Base-by-base conservation (phyloP, 139 green algal genomes). In the Chlorella sp. region DNA sequence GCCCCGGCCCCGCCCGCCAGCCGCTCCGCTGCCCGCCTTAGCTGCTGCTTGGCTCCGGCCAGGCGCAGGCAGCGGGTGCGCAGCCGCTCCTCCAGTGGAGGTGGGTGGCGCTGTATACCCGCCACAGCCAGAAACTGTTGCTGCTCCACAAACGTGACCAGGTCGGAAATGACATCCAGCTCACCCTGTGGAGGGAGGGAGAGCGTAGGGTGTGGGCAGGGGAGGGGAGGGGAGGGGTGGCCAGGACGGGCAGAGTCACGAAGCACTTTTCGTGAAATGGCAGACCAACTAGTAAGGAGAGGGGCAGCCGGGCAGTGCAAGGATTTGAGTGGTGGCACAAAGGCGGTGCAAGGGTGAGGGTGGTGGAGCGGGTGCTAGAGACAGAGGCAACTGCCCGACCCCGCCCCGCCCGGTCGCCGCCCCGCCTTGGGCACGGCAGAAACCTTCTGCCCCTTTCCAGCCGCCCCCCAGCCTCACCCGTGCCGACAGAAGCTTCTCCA, bases 141-240 rank as follows among this genome's bases (percentile, higher is more conserved):
- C 84, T 91, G 81, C 88, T 93, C 91, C 39, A 92, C 37, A 37
- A 80, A 76, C 18, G 61, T 73, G 12, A 93, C 60, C 48, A 93
- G 68, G 85, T 93, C 91, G 22, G 88, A 15, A 3, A 93, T 89
- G 5, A 92, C 89, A 81, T 92, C 91, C 76, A 93, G 40, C 68
- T 93, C 91, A 26, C 82, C 83, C 89, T 91, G 89, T 24, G 12
- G 1, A 22, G 34, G 7, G 11, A 42, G 16, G 28, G 32, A 69
- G 32, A 80, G 30, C 16, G 30, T 32, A 78, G 26, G 40, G 12
- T 21, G 40, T 12, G 24, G 42, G 18, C 34, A 61, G 77, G 21
- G 36, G 14, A 60, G 66, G 12, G 3, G 15, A 73, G 15, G 15
- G 66, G 32, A 12, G 15, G 9, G 66, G n/a, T n/a, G n/a, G n/a